phyloP scores from a whole-genome alignment of 257 asterid species.

The Solanum microdontum region DNA sequence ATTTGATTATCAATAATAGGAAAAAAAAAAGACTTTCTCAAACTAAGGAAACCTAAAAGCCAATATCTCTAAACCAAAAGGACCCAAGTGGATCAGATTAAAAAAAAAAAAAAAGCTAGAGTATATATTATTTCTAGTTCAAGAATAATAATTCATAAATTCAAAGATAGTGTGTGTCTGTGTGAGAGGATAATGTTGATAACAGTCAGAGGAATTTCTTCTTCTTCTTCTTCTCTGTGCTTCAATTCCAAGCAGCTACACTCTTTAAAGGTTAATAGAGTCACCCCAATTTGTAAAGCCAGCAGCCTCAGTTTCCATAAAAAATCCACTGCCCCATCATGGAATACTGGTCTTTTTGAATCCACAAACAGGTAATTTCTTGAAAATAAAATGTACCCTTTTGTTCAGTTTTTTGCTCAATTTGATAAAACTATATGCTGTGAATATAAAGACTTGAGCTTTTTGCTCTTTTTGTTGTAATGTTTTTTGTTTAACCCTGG shows the following conservation, averaged over 20 bases:
- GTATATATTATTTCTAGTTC: background rate
- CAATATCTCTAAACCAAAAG: background rate
- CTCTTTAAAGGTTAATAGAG: background rate
- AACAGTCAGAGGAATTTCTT: conserved; percentile 39
- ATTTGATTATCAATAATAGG: too few relatives aligned
- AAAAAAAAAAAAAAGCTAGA: too few relatives aligned
- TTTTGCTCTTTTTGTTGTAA: background rate
- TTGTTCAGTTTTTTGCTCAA: background rate
- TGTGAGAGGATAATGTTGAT: conserved; percentile 55
- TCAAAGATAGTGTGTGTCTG: background rate
- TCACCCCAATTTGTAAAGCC: background rate
- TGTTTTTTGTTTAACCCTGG: background rate
- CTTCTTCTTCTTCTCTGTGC: conserved; percentile 20
- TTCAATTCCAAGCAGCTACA: conserved; percentile 4
- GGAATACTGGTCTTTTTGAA: background rate
- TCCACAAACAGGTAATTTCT: background rate
- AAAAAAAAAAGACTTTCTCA: background rate
- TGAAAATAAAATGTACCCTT: background rate
- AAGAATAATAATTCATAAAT: background rate
- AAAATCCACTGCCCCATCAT: background rate
- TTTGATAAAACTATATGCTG: background rate
- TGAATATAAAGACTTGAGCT: background rate
- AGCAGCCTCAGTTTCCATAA: background rate
- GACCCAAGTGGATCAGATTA: background rate
- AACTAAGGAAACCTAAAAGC: background rate